These are phyloP conservation scores for Trichothecium roseum DNA, from an alignment of 2,329 filamentous ascomycete genomes.

Conservation along the genomic window DNA sequence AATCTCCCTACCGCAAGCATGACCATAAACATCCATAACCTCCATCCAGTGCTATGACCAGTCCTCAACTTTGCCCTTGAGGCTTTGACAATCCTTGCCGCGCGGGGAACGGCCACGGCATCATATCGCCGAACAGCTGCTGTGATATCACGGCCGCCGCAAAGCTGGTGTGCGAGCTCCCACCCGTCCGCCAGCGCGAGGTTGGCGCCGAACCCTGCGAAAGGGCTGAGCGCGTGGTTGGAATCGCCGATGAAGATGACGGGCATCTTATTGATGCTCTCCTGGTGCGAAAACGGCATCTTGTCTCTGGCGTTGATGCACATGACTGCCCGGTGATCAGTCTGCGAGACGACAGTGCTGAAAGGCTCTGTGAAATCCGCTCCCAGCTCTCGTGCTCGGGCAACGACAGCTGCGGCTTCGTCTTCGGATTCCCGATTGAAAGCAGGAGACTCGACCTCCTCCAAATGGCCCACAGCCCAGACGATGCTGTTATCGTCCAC, in stretches of 20 bases:
- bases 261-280: constrained; percentile 7
- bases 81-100: constrained; percentile 13
- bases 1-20: not conserved
- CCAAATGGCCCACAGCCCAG: constrained; percentile 30
- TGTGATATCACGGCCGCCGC: constrained; percentile 11
- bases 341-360: constrained; percentile 24
- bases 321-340: constrained; percentile 24
- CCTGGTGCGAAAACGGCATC: constrained; percentile 26
- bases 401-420: constrained; percentile 17
- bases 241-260: constrained; percentile 38
- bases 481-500: constrained; percentile 27
- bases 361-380: constrained; percentile 27
- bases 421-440: constrained; percentile 9
- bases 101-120: constrained; percentile 20
- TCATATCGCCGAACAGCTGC: constrained; percentile 23
- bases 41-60: constrained; percentile 14
- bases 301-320: constrained; percentile 33
- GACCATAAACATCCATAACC: constrained; percentile 9
- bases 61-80: constrained; percentile 12
- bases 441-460: constrained; percentile 8
- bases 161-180: constrained; percentile 32
- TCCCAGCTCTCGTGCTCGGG: constrained; percentile 20
- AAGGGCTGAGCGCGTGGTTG: constrained; percentile 39
- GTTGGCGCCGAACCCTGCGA: constrained; percentile 38
- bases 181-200: constrained; percentile 35